Evolutionary conservation across 179 eudicot species (phyloP).

Genomic region (Carnegiea gigantea): DNA sequence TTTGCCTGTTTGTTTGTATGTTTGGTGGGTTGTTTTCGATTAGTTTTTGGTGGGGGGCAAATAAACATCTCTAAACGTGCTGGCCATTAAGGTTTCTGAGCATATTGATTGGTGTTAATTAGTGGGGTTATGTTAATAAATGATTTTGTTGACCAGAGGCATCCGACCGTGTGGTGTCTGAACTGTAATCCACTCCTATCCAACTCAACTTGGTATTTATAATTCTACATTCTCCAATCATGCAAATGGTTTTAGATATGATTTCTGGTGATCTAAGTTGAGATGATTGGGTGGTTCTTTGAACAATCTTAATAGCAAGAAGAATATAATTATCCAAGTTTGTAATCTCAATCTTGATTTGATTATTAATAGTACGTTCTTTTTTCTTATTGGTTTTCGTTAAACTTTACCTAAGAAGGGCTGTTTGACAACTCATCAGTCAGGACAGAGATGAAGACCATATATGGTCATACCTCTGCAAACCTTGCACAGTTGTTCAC

Average conservation of each 20-base stretch:
- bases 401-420: not conserved
- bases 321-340: not conserved
- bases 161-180: conserved; percentile 20
- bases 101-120: conserved; percentile 25
- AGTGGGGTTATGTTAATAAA: conserved; percentile 10
- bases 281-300: not conserved
- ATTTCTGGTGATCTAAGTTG: not conserved
- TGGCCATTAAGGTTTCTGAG: conserved; percentile 18
- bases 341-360: not conserved
- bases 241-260: not conserved
- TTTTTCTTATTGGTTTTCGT: not conserved
- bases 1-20: not conserved
- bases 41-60: conserved; percentile 23
- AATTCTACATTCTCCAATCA: not conserved
- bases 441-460: not conserved
- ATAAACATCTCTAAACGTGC: conserved; percentile 28
- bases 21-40: conserved; percentile 19
- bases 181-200: not conserved
- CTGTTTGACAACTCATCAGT: not conserved
- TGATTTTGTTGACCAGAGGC: conserved; percentile 12
- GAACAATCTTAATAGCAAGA: not conserved
- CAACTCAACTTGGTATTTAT: not conserved
- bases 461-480: not conserved
- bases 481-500: not conserved
- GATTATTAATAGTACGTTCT: not conserved